phyloP scores from a whole-genome alignment of 2,329 filamentous ascomycete genomes.

The Botrytis hyacinthi region DNA sequence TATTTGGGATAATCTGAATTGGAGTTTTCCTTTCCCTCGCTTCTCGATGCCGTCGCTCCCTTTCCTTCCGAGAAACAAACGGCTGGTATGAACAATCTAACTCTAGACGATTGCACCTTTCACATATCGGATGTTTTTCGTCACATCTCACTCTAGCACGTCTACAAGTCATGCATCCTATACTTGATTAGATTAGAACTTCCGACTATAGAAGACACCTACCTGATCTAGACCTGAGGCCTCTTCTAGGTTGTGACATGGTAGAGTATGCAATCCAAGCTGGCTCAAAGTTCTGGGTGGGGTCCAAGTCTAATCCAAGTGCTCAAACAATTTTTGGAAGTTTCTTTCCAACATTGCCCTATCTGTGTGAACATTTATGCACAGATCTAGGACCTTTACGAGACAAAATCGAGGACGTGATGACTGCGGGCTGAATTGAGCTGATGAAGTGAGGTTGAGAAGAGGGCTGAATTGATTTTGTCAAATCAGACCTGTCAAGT shows the following conservation, averaged over 20 bases:
- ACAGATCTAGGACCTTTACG: background rate
- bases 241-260: background rate
- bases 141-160: constrained; percentile 13
- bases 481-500: background rate
- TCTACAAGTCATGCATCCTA: constrained; percentile 18
- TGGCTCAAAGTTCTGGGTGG: background rate
- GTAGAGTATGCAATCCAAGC: background rate
- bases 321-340: background rate
- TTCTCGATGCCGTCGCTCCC: background rate
- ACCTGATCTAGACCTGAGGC: constrained; percentile 4
- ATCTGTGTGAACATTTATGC: background rate
- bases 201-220: background rate
- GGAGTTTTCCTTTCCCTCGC: background rate
- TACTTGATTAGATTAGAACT: background rate
- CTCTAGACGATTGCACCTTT: constrained; percentile 1
- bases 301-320: background rate
- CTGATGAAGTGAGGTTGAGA: constrained; percentile 8
- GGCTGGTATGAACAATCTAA: background rate
- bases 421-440: background rate
- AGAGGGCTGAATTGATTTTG: background rate
- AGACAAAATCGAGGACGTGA: background rate
- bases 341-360: background rate
- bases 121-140: constrained; percentile 11
- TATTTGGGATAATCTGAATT: background rate
- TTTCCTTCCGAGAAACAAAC: background rate